These are phyloP conservation scores for Desmodesmus armatus DNA, from an alignment of 139 green algal species.

Conservation along the genomic window DNA sequence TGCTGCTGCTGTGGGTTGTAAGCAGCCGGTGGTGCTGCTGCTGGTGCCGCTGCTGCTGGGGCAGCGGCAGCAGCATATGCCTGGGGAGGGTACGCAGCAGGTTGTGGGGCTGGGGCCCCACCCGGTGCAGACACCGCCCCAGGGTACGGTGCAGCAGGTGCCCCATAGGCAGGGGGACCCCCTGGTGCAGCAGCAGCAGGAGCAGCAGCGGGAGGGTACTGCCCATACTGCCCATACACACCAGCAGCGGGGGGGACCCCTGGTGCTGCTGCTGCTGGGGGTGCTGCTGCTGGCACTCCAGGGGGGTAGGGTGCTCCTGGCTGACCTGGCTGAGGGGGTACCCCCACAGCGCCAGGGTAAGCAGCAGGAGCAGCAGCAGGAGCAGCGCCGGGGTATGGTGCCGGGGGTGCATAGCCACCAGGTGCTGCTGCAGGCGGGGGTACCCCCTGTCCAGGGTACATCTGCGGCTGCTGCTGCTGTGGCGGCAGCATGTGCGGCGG, in stretches of 20 bases:
- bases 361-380: too few species aligned
- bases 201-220: background rate
- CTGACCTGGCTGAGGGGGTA: too few species aligned
- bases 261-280: background rate
- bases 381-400: too few species aligned
- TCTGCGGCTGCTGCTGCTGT: too few species aligned
- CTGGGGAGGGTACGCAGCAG: background rate
- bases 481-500: too few species aligned
- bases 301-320: too few species aligned
- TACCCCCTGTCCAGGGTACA: too few species aligned
- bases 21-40: background rate
- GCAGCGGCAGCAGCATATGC: conserved; percentile 3
- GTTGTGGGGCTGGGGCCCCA: background rate
- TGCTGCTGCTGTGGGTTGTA: background rate
- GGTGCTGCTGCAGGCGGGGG: too few species aligned
- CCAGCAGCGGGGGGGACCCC: conserved; percentile 10
- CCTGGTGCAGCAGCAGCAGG: background rate
- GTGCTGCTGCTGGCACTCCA: background rate
- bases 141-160: background rate
- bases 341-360: too few species aligned
- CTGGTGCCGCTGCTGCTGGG: background rate
- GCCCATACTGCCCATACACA: background rate
- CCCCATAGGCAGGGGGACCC: background rate
- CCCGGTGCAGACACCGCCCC: background rate
- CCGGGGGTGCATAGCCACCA: too few species aligned